Evolutionary conservation across 768 basidiomycete species (phyloP), one percentile per base, ranked within the genome.

Genomic region (Suillus spraguei): DNA sequence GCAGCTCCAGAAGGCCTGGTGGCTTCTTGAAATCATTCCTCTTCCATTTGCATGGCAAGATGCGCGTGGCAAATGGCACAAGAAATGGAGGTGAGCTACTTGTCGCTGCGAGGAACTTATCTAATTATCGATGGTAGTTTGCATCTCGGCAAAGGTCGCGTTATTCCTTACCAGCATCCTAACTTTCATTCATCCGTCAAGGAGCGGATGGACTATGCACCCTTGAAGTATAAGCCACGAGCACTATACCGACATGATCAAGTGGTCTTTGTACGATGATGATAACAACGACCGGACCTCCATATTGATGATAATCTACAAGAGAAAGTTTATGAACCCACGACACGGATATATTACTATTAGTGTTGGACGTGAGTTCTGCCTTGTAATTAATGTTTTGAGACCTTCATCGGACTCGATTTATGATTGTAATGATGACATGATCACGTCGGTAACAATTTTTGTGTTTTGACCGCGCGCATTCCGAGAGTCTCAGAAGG

Each of bases 21-120:
- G 88, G 90, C 41, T 90, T n/a, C 74, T 92, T 41, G 91, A 94
- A 74, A 74, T 91, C 33, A 35, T 91, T 0, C 90, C 88, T 17
- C 69, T 81, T 60, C 71, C 68, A 44, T 84, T 80, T 67, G 71
- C 77, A 22, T 88, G 81, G 80, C 90, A 91, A 70, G 86, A 90
- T 63, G 66, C 64, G 0, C 59, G 80, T 1, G 84, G 86, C 2
- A 69, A 67, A 17, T 90, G 88, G 89, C 82, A 85, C 64, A 76
- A 64, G 9, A 75, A 75, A 52, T 84, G 80, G 74, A 79, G 79
- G 91, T 91, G 66, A 62, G 88, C 76, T 8, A n/a, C 55, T 16
- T 46, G 56, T 64, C 10, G 13, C 5, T 8, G n/a, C 41, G 32
- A 46, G n/a, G 20, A 33, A 65, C 56, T 59, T n/a, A 54, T 54